Percentiles rank a stretch among this genome's conserved stretches.
These are phyloP conservation scores for Fusarium concolor DNA, from an alignment of 2,329 filamentous ascomycete species.

Conservation along the genomic window DNA sequence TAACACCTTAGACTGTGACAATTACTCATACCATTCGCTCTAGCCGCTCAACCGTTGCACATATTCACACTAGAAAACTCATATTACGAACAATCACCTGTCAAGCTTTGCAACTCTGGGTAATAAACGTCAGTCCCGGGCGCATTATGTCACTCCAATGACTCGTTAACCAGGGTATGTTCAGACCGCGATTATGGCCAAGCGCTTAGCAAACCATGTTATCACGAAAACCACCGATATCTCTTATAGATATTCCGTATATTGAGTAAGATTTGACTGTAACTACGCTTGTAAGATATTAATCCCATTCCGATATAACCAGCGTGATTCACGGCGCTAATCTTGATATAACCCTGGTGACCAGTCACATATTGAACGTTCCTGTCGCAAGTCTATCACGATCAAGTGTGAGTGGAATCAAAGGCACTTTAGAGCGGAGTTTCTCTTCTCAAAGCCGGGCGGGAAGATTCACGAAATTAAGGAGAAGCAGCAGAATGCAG, in stretches of 20 bases:
- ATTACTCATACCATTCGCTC: not conserved
- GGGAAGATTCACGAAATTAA: constrained; percentile 26
- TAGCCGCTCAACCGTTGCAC: not conserved
- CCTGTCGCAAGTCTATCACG: constrained; percentile 33
- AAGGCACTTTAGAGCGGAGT: constrained; percentile 32
- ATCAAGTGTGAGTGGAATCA: constrained; percentile 43
- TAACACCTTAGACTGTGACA: not conserved
- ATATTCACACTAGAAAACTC: not conserved
- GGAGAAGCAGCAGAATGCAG: not conserved
- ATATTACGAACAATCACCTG: not conserved
- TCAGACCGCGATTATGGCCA: constrained; percentile 25
- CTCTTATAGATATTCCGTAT: not conserved
- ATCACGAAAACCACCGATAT: not conserved
- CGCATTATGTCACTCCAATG: constrained; percentile 10
- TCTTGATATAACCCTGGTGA: not conserved
- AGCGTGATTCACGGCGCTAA: not conserved
- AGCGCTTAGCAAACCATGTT: constrained; percentile 25
- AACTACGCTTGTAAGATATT: not conserved
- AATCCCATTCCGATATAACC: not conserved
- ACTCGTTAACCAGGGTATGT: constrained; percentile 14
- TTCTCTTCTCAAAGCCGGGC: constrained; percentile 22
- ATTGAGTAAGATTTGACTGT: not conserved
- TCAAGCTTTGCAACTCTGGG: not conserved
- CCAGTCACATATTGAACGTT: constrained; percentile 4
- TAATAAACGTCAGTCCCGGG: not conserved